Evolutionary conservation across 2,329 filamentous ascomycete genomes (phyloP).

Genomic region (Periconia sp.): DNA sequence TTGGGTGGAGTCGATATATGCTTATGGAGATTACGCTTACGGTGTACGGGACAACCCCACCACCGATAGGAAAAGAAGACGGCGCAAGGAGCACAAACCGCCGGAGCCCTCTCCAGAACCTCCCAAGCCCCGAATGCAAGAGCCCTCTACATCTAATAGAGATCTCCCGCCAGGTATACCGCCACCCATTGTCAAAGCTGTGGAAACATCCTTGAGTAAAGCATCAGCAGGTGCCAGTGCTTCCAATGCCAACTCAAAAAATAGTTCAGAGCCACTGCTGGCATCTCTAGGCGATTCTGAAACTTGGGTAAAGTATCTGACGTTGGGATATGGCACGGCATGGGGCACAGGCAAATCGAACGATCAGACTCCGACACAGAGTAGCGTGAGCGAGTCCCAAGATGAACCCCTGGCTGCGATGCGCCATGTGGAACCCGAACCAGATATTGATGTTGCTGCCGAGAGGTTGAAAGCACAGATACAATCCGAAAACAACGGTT

Average conservation of each 20-base stretch:
- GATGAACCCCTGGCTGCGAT: constrained; percentile 26
- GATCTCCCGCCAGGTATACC: constrained; percentile 44
- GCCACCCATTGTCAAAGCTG: constrained; percentile 49
- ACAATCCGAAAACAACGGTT: constrained; percentile 49
- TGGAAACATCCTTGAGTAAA: constrained; percentile 47
- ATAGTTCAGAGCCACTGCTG: constrained; percentile 25
- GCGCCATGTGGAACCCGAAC: constrained; percentile 40
- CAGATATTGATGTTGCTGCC: constrained; percentile 53
- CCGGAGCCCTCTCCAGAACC: constrained; percentile 4
- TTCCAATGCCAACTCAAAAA: constrained; percentile 15
- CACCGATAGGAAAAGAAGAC: constrained; percentile 59
- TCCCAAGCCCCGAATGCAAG: neutral
- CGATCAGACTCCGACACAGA: constrained; percentile 1
- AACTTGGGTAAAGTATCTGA: constrained; percentile 54
- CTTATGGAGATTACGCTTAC: constrained; percentile 80
- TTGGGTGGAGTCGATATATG: constrained; percentile 89
- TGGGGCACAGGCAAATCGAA: constrained; percentile 36
- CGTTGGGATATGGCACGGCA: constrained; percentile 49
- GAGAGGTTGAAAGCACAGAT: constrained; percentile 61
- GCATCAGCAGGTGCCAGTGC: constrained; percentile 43
- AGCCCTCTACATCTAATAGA: constrained; percentile 1
- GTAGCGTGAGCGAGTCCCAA: constrained; percentile 7
- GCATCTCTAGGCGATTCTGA: constrained; percentile 49
- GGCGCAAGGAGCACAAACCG: constrained; percentile 26
- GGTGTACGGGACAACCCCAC: constrained; percentile 79